phyloP scores from a whole-genome alignment of 1,139 yeast genomes.

The Sugiyamaella xylanicola region DNA sequence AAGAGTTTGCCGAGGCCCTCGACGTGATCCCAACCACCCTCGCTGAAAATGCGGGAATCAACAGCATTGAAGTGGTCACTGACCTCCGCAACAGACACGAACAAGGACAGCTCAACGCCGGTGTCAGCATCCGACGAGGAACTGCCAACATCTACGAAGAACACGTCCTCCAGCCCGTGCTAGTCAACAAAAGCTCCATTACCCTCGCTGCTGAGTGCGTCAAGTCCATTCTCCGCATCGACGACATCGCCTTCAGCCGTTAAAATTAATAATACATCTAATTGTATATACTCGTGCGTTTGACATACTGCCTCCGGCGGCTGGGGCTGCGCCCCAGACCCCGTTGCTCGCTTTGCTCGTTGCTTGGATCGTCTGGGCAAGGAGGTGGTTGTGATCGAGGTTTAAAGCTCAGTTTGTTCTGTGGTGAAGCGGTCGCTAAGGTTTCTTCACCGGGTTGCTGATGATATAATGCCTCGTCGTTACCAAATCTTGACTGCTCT shows the following conservation, averaged over 20 bases:
- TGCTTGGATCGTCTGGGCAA: not conserved
- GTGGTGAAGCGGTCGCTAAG: too few relatives aligned
- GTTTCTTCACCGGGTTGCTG: too few relatives aligned
- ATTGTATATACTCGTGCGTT: too few relatives aligned
- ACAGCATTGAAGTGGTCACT: constrained; percentile 92
- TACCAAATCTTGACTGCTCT: too few relatives aligned
- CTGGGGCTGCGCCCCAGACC: constrained; percentile 7
- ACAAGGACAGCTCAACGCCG: constrained; percentile 89
- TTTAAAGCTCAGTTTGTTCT: too few relatives aligned
- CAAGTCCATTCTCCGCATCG: constrained; percentile 91
- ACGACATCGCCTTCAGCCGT: constrained; percentile 86
- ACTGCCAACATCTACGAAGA: constrained; percentile 91
- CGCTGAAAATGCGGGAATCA: constrained; percentile 97
- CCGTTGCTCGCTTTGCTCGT: not conserved
- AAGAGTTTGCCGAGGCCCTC: constrained; percentile 92
- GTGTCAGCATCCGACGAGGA: constrained; percentile 90
- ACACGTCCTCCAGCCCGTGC: constrained; percentile 93
- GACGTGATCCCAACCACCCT: constrained; percentile 96
- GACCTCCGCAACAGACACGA: constrained; percentile 93
- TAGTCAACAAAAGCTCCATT: constrained; percentile 91
- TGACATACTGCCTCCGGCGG: constrained; percentile 2
- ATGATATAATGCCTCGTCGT: too few relatives aligned
- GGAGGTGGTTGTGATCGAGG: too few relatives aligned
- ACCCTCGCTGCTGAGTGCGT: constrained; percentile 95
- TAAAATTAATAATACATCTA: constrained; percentile 35